phyloP scores from a whole-genome alignment of 2,329 filamentous ascomycete genomes.

The Sclerotiophoma versabilis region DNA sequence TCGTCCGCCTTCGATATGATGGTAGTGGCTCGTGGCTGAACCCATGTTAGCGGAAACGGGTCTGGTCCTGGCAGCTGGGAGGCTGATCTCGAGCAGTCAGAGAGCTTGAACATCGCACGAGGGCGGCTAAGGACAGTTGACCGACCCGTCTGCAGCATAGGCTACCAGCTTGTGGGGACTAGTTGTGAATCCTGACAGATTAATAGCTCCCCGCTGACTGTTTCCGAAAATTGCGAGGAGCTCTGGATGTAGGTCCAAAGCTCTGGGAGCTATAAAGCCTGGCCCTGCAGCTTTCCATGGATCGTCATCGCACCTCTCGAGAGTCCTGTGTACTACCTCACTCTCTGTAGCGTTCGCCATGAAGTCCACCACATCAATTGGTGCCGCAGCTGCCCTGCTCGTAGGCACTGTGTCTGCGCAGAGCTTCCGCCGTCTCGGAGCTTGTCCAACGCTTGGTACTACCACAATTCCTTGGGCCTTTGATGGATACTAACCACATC shows the following conservation, averaged over 20 bases:
- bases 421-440: slow-evolving; percentile 63
- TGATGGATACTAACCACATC: slow-evolving; percentile 23
- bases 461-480: not conserved
- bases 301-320: slow-evolving; percentile 26
- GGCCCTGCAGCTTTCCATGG: slow-evolving; percentile 20
- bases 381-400: slow-evolving; percentile 39
- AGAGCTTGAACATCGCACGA: slow-evolving; percentile 39
- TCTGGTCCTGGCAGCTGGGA: slow-evolving; percentile 29
- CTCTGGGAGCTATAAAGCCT: slow-evolving; percentile 40
- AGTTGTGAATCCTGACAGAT: slow-evolving; percentile 23
- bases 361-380: slow-evolving; percentile 39
- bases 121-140: slow-evolving; percentile 24
- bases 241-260: slow-evolving; percentile 32
- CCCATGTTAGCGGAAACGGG: slow-evolving; percentile 26
- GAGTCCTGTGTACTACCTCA: slow-evolving; percentile 21
- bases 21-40: slow-evolving; percentile 26
- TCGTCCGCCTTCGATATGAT: slow-evolving; percentile 27
- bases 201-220: slow-evolving; percentile 3
- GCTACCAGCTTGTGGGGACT: slow-evolving; percentile 20
- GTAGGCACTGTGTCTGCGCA: slow-evolving; percentile 51
- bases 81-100: slow-evolving; percentile 39
- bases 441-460: slow-evolving; percentile 62
- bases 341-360: slow-evolving; percentile 35
- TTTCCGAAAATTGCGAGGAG: slow-evolving; percentile 6
- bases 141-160: slow-evolving; percentile 21